Evolutionary conservation across 2,329 filamentous ascomycete genomes (phyloP).

Genomic region (Cercospora berteroae): DNA sequence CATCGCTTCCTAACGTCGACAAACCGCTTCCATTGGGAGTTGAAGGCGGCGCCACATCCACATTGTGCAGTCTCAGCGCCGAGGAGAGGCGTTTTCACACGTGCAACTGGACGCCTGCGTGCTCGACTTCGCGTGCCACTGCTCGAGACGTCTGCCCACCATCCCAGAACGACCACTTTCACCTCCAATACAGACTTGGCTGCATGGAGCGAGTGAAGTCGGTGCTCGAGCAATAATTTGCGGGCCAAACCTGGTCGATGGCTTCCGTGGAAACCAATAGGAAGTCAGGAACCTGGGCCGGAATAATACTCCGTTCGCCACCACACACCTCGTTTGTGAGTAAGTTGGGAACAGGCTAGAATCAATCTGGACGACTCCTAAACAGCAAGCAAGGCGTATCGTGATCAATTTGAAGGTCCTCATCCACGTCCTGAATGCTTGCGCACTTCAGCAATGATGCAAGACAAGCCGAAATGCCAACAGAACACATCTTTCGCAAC

Average conservation of each 20-base stretch:
- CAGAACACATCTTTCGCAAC: neutral
- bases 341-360: neutral
- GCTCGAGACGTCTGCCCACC: neutral
- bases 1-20: neutral
- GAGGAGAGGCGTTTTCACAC: neutral
- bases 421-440: neutral
- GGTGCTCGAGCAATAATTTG: neutral
- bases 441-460: neutral
- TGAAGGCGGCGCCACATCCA: constrained; percentile 8
- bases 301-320: neutral
- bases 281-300: neutral
- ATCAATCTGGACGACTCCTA: neutral
- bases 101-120: neutral
- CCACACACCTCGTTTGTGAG: neutral
- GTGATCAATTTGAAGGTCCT: neutral
- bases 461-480: neutral
- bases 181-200: neutral
- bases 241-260: constrained; percentile 4
- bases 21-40: neutral
- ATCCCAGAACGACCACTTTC: neutral
- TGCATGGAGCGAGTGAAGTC: constrained; percentile 9
- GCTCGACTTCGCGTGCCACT: neutral
- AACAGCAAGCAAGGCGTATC: neutral
- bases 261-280: constrained; percentile 53
- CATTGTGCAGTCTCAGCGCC: neutral